Evolutionary conservation across 2,329 filamentous ascomycete species (phyloP).

Genomic region (Neopestalotiopsis sp.): DNA sequence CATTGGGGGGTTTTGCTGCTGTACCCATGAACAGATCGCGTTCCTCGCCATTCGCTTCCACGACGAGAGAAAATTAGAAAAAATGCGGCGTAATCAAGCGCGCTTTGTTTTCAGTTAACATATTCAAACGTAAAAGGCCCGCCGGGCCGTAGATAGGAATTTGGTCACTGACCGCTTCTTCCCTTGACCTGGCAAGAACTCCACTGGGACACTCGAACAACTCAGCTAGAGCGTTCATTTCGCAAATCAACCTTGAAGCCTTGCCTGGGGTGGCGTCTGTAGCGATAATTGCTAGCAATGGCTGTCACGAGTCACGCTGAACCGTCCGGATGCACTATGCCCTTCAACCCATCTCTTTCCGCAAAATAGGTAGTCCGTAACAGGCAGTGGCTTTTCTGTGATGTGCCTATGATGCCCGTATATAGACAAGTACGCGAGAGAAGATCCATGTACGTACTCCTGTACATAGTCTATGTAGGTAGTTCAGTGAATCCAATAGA

Average conservation of each 20-base stretch:
- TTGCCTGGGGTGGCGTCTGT: neutral
- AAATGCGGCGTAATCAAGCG: neutral
- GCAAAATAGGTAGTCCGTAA: neutral
- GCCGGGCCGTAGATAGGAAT: neutral
- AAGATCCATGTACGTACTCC: neutral
- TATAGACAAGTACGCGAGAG: too few species aligned
- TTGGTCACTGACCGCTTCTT: neutral
- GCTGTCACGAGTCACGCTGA: neutral
- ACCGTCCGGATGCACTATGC: neutral
- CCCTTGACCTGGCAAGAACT: neutral
- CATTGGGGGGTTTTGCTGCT: neutral
- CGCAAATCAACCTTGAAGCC: neutral
- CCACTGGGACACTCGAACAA: neutral
- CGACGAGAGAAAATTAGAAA: neutral
- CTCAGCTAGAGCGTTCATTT: constrained; percentile 2
- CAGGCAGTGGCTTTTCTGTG: neutral
- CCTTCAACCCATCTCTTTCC: neutral
- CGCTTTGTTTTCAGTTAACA: constrained; percentile 1
- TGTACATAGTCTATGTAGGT: neutral
- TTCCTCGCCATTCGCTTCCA: neutral
- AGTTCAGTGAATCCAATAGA: neutral
- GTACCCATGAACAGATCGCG: neutral
- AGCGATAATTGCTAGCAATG: neutral
- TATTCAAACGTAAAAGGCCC: constrained; percentile 1
- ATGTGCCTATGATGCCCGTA: neutral